These are phyloP conservation scores for Cinchona pubescens DNA, from an alignment of 257 asterid species.

Conservation along the genomic window DNA sequence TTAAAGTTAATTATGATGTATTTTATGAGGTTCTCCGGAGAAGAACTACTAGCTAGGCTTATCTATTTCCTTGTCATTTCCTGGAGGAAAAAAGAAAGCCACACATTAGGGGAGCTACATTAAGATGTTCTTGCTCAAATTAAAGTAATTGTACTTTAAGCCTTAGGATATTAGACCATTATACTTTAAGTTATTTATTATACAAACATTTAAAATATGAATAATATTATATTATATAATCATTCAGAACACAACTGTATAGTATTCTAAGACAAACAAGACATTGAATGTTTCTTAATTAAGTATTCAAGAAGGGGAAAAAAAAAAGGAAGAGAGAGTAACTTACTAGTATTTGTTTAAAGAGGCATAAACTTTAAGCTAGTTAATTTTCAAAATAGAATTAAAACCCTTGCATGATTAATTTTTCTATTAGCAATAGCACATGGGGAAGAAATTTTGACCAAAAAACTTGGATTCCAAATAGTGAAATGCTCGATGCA, in stretches of 20 bases:
- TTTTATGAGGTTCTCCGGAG: not conserved
- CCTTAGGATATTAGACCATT: too few relatives aligned
- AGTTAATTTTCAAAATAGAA: not conserved
- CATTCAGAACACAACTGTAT: too few relatives aligned
- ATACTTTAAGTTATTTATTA: too few relatives aligned
- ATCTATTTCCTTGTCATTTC: not conserved
- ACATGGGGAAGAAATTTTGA: conserved; percentile 49
- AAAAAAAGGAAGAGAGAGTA: not conserved
- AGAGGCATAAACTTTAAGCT: too few relatives aligned
- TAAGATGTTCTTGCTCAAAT: conserved; percentile 3
- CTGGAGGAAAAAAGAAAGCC: not conserved
- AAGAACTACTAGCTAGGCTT: not conserved
- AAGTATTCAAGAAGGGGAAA: too few relatives aligned
- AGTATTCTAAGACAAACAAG: too few relatives aligned
- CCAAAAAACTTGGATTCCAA: conserved; percentile 30
- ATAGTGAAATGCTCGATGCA: conserved; percentile 31
- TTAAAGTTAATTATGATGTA: not conserved
- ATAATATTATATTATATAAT: too few relatives aligned
- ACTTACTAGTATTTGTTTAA: too few relatives aligned
- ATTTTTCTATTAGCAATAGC: conserved; percentile 33
- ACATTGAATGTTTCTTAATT: too few relatives aligned
- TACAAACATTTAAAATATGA: too few relatives aligned
- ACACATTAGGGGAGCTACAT: not conserved
- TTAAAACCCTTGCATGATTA: conserved; percentile 4
- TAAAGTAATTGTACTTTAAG: too few relatives aligned